A percentile compares a stretch with the other conserved stretches of the same genome.
Evolutionary conservation across 768 basidiomycete genomes (phyloP).

Genomic region (Punctularia strigosozonata): DNA sequence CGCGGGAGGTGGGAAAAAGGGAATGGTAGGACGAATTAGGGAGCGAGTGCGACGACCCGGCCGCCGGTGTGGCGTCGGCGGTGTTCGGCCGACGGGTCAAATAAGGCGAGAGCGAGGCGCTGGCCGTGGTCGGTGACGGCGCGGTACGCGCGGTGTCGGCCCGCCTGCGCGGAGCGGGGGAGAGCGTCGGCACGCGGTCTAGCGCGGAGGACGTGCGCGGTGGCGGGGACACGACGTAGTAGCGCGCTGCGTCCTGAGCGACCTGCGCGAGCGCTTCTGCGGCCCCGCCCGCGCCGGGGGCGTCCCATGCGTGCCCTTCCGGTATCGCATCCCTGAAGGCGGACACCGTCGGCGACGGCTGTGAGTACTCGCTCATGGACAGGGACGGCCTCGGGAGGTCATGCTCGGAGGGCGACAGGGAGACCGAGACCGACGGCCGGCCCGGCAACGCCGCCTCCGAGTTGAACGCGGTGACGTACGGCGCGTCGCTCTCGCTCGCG

Average conservation of each 20-base stretch:
- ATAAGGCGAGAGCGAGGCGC: too few relatives aligned
- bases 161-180: slow-evolving; percentile 3
- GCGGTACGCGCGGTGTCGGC: too few relatives aligned
- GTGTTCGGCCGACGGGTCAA: too few relatives aligned
- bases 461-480: slow-evolving; percentile 16
- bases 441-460: slow-evolving; percentile 8
- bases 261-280: not conserved
- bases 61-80: too few relatives aligned
- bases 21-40: too few relatives aligned
- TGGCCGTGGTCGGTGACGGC: too few relatives aligned
- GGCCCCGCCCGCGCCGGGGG: slow-evolving; percentile 4
- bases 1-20: too few relatives aligned
- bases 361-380: slow-evolving; percentile 52
- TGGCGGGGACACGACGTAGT: slow-evolving; percentile 5
- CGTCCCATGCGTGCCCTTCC: slow-evolving; percentile 7
- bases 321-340: slow-evolving; percentile 61
- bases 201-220: slow-evolving; percentile 10
- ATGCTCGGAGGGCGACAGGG: too few relatives aligned
- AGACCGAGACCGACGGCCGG: too few relatives aligned
- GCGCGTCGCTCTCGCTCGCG: slow-evolving; percentile 25
- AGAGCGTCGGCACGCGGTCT: slow-evolving; percentile 8
- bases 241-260: too few relatives aligned
- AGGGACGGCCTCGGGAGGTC: slow-evolving; percentile 31
- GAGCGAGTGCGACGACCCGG: too few relatives aligned
- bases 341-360: slow-evolving; percentile 66